Conservation (phyloP, 345 rosid genomes). For the Moringa oleifera region DNA sequence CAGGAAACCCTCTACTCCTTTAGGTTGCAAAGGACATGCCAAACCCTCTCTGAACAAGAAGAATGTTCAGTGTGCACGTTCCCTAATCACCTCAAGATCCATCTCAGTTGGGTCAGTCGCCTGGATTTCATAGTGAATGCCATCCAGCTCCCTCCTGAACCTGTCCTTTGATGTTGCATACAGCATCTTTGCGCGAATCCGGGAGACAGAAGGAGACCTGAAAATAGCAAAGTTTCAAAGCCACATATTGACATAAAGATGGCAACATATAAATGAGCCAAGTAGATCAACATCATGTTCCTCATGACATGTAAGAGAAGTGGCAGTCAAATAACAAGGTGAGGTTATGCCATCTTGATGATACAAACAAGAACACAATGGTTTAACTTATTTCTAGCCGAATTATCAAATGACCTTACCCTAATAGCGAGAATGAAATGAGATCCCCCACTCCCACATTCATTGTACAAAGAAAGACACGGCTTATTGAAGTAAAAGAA, state of each 20-base stretch:
- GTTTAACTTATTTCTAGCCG: too few species aligned
- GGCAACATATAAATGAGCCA: too few species aligned
- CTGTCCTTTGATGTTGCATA: conserved; percentile 73
- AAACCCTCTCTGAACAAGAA: too few species aligned
- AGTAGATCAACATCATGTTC: background rate
- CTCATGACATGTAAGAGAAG: background rate
- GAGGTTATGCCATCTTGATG: too few species aligned
- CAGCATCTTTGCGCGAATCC: conserved; percentile 71
- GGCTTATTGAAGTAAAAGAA: too few species aligned
- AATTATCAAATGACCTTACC: too few species aligned
- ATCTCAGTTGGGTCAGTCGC: conserved; percentile 83
- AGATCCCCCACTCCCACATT: too few species aligned
- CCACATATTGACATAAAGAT: background rate
- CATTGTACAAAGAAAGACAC: too few species aligned
- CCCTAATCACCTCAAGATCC: conserved; percentile 63
- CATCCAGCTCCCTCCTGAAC: conserved; percentile 67
- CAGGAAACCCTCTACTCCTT: background rate
- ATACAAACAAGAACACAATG: too few species aligned
- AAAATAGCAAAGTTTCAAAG: background rate
- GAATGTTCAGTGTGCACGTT: conserved; percentile 46
- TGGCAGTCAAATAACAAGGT: background rate
- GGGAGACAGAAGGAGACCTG: conserved; percentile 73
- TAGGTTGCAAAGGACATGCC: background rate
- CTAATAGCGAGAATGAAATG: too few species aligned
- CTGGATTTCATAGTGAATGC: conserved; percentile 78